Evolutionary conservation across 2,329 filamentous ascomycete species (phyloP).

Genomic region (Huntiella moniliformis): DNA sequence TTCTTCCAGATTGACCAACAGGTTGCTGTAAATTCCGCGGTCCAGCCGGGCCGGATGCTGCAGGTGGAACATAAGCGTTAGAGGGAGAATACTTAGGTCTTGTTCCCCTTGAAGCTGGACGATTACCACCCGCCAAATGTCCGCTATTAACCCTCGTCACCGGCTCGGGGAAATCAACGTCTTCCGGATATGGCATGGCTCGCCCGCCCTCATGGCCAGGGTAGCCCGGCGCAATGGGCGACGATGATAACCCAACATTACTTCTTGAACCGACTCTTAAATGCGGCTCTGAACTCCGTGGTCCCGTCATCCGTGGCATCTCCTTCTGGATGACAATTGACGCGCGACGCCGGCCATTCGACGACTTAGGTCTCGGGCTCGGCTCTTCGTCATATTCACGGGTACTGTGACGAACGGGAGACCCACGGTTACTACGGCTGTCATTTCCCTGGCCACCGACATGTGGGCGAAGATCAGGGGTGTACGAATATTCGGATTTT

Average conservation of each 20-base stretch:
- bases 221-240: conserved; percentile 7
- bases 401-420: conserved; percentile 1
- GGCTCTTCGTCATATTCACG: conserved; percentile 4
- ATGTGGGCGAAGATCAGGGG: conserved; percentile 5
- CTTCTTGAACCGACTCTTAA: conserved; percentile 3
- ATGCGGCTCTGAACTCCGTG: conserved; percentile 6
- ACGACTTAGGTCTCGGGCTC: conserved; percentile 5
- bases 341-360: conserved; percentile 3
- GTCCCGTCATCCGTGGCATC: conserved; percentile 6
- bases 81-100: conserved; percentile 8
- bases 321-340: conserved; percentile 7
- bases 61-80: background rate
- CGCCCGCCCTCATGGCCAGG: background rate
- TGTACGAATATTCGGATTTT: background rate
- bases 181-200: conserved; percentile 19
- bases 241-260: conserved; percentile 7
- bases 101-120: conserved; percentile 4
- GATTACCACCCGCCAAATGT: conserved; percentile 12
- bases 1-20: conserved; percentile 4
- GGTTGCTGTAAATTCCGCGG: conserved; percentile 15
- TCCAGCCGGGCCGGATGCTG: conserved; percentile 12
- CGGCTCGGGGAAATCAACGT: conserved; percentile 16
- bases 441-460: background rate
- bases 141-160: conserved; percentile 11
- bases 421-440: conserved; percentile 1